These are phyloP conservation scores for Takakia lepidozioides DNA, from an alignment of 225 moss, liverwort and hornwort genomes.

Conservation along the genomic window DNA sequence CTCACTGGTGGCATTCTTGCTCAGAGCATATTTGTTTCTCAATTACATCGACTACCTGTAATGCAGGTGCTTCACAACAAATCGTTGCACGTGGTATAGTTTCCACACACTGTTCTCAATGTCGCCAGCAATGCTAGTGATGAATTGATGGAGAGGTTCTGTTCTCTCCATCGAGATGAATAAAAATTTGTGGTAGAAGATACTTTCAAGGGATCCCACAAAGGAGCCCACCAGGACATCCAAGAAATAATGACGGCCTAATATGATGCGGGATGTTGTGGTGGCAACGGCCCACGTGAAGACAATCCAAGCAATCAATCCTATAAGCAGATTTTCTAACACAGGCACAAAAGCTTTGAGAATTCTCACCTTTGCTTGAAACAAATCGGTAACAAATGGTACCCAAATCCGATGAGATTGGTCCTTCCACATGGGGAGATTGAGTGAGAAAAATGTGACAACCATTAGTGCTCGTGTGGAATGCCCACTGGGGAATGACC, in stretches of 20 bases:
- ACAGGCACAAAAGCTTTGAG: constrained; percentile 5
- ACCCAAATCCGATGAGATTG: constrained; percentile 1
- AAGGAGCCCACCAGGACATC: constrained; percentile 33
- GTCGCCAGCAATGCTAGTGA: neutral
- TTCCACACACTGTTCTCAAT: neutral
- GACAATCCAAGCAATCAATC: constrained; percentile 5
- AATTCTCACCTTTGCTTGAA: neutral
- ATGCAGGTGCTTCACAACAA: no score
- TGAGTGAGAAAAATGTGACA: constrained; percentile 29
- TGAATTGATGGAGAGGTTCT: constrained; percentile 11
- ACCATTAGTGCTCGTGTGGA: constrained; percentile 36
- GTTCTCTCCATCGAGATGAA: constrained; percentile 14
- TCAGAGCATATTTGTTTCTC: no score
- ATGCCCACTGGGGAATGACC: constrained; percentile 51
- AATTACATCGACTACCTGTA: no score
- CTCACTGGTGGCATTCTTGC: no score
- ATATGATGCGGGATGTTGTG: constrained; percentile 28
- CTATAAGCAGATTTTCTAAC: constrained; percentile 9
- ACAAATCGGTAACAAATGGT: neutral
- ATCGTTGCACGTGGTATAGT: no score
- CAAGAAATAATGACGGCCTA: constrained; percentile 41
- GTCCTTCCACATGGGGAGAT: constrained; percentile 21
- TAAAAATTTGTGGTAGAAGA: constrained; percentile 20
- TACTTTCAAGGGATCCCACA: constrained; percentile 24
- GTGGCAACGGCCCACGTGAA: constrained; percentile 31